Base-by-base conservation (phyloP, 2,329 filamentous ascomycete species). In the Pestalotiopsis sp. region DNA sequence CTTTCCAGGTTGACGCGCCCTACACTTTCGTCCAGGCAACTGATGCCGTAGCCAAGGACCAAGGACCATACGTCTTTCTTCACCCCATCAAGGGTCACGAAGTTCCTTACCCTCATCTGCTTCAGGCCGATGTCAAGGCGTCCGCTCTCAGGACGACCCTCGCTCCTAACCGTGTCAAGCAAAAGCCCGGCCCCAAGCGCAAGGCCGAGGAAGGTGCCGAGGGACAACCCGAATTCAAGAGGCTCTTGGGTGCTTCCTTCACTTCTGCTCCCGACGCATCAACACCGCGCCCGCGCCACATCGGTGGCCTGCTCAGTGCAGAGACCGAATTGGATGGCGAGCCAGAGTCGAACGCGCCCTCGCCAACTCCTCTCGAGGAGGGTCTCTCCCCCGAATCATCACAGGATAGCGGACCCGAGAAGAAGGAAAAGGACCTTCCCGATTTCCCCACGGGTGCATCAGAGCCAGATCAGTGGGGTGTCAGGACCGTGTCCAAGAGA, bases 381-480 rank as follows among this genome's bases (percentile, higher is more conserved):
- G 70, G 65, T 13, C 61, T 68, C 26, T 71, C 73, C 40, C 74
- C 72, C 3, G 68, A 69, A 14, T 70, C 68, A 7, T 72, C 74
- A 17, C 73, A 73, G 48, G 74, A 74, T 65, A 73, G 70, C 30
- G 63, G 68, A 22, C 62, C 57, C 38, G 71, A 69, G 68, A 74
- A 68, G 73, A 68, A 67, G 71, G 60, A 63, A 60, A 73, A 71
- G 62, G 72, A 75, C 17, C 67, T 77, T n/a, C 75, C 76, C 3
- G 75, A 79, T 56, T 70, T 83, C 58, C 82, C 82, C 35, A 78
- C 76, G 39, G 80, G 79, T 1, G 79, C 80, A 10, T 76, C 80
- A 1, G 83, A 84, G 13, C 80, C 85, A 1, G 87, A 89, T 74
- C 82, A 84, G 40, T 81, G 81, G 68, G 86, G 86, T 38, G 83